Conservation (phyloP, 1,284 basidiomycete genomes). For the Rhodofomes roseus region DNA sequence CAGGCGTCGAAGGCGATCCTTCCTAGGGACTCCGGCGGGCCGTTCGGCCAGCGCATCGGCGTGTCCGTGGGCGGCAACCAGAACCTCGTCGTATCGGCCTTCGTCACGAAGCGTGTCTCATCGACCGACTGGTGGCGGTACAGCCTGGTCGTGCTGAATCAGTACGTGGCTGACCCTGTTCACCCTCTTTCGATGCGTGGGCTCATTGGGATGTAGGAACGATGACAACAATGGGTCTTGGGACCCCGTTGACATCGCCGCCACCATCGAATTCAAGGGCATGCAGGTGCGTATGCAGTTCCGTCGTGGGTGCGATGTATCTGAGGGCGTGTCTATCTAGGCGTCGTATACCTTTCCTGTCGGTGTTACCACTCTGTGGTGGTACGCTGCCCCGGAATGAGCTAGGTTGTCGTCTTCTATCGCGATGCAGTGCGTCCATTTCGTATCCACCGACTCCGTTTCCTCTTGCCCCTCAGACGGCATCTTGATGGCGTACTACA, state of each 20-base stretch:
- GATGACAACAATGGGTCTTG: constrained; percentile 48
- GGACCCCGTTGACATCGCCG: constrained; percentile 56
- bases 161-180: constrained; percentile 20
- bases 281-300: constrained; percentile 43
- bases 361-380: background rate
- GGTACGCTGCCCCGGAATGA: background rate
- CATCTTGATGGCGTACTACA: no score
- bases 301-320: background rate
- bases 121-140: constrained; percentile 59
- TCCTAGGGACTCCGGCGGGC: constrained; percentile 63
- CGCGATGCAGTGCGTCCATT: no score
- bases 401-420: no score
- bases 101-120: constrained; percentile 54
- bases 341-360: constrained; percentile 67
- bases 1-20: constrained; percentile 71
- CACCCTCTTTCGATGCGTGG: background rate
- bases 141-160: constrained; percentile 67
- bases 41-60: constrained; percentile 63
- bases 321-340: constrained; percentile 25
- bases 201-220: constrained; percentile 33
- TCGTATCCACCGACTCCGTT: no score
- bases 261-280: constrained; percentile 70
- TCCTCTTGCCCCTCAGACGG: no score
- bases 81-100: constrained; percentile 62
- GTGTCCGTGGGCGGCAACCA: constrained; percentile 59